Base-by-base conservation (phyloP, 108 stramenopile species). In the Pseudonitzschia pungens region DNA sequence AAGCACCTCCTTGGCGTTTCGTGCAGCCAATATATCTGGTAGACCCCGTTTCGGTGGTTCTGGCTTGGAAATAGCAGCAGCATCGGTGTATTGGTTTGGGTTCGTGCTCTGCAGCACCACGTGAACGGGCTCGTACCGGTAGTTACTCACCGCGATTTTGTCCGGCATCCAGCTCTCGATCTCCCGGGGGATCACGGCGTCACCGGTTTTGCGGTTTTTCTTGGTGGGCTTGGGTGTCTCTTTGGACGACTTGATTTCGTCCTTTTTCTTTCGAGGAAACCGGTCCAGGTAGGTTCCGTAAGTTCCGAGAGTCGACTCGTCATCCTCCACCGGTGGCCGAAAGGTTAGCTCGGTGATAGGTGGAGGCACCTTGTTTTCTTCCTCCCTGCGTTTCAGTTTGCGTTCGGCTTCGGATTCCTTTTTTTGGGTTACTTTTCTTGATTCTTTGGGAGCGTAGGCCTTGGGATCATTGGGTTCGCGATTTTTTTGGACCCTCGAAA, bases 271-370 rank as follows among this genome's bases (percentile, higher is more conserved):
- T 18, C 0, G 40, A 10, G 43, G 64, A 44, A 65, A 65, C 21
- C 64, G 36, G 0, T 65, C 64, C 22, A 65, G 24, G 40, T 65
- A 65, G 5, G 64, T 65, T 21, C 64, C 64, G 16, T 40, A 18
- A 0, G 64, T 65, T 22, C 64, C 64, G 24, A 65, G 32, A 24
- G 41, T 65, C 3, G 64, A 65, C 18, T 62, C 60, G 64, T 65
- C 64, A 21, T 65, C 64, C 3, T 51, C 50, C 20, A 59, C 2
- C 16, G 31, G 12, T 43, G 64, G 42, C 18, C 21, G 7, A 40
- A 65, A 16, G 12, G 24, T 41, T 5, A 65, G 16, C 40, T 65
- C 64, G 18, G 32, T 4, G n/a, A 44, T 22, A 5, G 64, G 64
- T 43, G 64, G 64, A 15, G 40, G 64, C 40, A 18, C 5, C 18